These are phyloP conservation scores for Venturiaceae sp. DNA, from an alignment of 2,329 filamentous ascomycete genomes.

Conservation along the genomic window DNA sequence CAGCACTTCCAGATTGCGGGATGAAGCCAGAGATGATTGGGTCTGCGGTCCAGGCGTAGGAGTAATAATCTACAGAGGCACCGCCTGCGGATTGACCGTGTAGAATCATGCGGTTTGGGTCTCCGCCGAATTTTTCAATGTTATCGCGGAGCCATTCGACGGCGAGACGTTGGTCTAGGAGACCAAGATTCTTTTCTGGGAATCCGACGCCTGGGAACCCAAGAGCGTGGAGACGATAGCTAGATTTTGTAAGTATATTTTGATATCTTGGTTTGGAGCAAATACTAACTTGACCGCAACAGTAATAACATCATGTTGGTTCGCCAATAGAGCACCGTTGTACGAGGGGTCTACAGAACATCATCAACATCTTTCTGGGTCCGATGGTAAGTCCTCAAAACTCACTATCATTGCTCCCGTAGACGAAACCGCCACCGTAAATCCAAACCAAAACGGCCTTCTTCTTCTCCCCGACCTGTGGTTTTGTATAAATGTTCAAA, in stretches of 20 bases:
- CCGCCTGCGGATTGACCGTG: slow-evolving; percentile 42
- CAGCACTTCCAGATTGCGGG: slow-evolving; percentile 7
- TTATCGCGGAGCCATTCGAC: slow-evolving; percentile 44
- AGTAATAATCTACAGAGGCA: slow-evolving; percentile 26
- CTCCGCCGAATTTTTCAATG: slow-evolving; percentile 42
- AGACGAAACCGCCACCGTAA: slow-evolving; percentile 16
- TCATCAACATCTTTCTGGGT: not conserved
- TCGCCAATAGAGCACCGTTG: slow-evolving; percentile 3
- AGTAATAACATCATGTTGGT: slow-evolving; percentile 6
- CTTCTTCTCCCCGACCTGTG: slow-evolving; percentile 8
- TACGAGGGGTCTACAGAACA: slow-evolving; percentile 4
- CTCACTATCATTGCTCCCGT: slow-evolving; percentile 3
- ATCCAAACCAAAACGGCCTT: slow-evolving; percentile 20
- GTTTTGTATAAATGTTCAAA: slow-evolving; percentile 10
- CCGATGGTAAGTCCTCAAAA: not conserved
- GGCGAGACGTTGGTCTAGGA: slow-evolving; percentile 44
- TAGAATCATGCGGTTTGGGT: slow-evolving; percentile 33
- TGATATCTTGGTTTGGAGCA: not conserved
- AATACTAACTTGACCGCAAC: slow-evolving; percentile 7
- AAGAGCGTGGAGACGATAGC: slow-evolving; percentile 45
- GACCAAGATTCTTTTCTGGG: slow-evolving; percentile 34
- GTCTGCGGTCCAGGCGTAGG: slow-evolving; percentile 6
- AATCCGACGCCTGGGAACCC: slow-evolving; percentile 41
- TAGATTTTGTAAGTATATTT: not conserved
- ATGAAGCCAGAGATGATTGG: slow-evolving; percentile 8